Conservation (phyloP, 1,284 basidiomycete genomes). For the Ceratobasidium sp. region DNA sequence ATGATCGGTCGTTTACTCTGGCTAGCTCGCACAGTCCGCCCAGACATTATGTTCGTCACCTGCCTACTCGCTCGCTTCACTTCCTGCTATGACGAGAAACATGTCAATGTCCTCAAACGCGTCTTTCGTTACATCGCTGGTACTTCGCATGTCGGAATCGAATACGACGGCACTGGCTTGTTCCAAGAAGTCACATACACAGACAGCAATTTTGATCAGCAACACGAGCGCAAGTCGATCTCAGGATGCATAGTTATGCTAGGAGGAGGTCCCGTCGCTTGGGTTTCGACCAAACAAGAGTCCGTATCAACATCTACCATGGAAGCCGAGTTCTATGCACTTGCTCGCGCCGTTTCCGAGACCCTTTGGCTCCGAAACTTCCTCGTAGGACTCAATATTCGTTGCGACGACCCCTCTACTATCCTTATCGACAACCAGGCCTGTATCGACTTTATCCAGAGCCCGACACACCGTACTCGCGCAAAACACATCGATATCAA, state of each 20-base stretch:
- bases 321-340: constrained; percentile 44
- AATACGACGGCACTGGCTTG: constrained; percentile 21
- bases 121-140: constrained; percentile 20
- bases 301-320: constrained; percentile 39
- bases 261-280: constrained; percentile 37
- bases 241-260: constrained; percentile 51
- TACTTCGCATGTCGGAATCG: constrained; percentile 18
- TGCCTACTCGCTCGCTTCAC: not conserved
- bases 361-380: constrained; percentile 46
- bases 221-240: constrained; percentile 55
- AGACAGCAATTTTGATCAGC: constrained; percentile 53
- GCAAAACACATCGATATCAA: constrained; percentile 48
- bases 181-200: constrained; percentile 44
- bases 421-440: constrained; percentile 50
- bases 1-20: not conserved
- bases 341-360: constrained; percentile 22
- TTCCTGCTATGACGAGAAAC: not conserved
- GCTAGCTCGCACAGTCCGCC: not conserved
- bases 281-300: constrained; percentile 5
- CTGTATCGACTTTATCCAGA: constrained; percentile 44
- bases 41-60: not conserved
- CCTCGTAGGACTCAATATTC: not conserved
- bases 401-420: not conserved
- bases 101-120: not conserved
- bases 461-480: constrained; percentile 44